Evolutionary conservation across 2,329 filamentous ascomycete species (phyloP), one percentile per base, ranked within the genome.

Genomic region (Aureobasidium sp.): DNA sequence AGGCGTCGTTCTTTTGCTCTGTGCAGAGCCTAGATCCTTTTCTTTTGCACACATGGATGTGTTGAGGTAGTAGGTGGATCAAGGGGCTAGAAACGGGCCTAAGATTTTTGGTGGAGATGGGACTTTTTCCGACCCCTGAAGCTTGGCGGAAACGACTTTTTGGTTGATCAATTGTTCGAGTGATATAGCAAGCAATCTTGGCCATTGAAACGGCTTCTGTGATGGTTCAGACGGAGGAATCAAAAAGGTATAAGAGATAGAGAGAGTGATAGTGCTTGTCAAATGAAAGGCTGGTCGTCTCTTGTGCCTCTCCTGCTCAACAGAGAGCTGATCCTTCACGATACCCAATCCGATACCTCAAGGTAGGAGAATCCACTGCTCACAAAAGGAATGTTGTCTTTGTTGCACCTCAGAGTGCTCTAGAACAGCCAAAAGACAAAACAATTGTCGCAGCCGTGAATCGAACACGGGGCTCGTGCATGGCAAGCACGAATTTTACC

Each of bases 401-500:
- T 37, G 34, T 15, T 3, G 34, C 12, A 15, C n/a, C 29, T 3
- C 15, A 6, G 2, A 15, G 34, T 37, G 13, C 34, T 37, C 4
- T 5, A 15, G 13, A 15, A 15, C 10, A 37, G 34, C 3, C 6
- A n/a, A 15, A 17, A 34, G n/a, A 48, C 55, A 59, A 48, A 59
- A 59, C 9, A 48, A 39, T 5, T 60, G 57, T 60, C 57, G 57
- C 57, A 61, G 57, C 57, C 57, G 57, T 61, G 57, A 61, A 61
- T 61, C 57, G 57, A 61, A 61, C 57, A 61, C 57, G 57, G 57
- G 57, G 57, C 57, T 61, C 57, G 57, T 61, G 46, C 46, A 61
- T 61, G 57, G 57, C 57, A 61, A 61, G 46, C 46, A 61, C 57
- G 57, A 61, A 61, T 61, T 61, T 61, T 61, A 61, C 57, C 57